A percentile compares a stretch with the other conserved stretches of the same genome.
Evolutionary conservation across 2,329 filamentous ascomycete genomes (phyloP).

Genomic region (Xylariales sp.): DNA sequence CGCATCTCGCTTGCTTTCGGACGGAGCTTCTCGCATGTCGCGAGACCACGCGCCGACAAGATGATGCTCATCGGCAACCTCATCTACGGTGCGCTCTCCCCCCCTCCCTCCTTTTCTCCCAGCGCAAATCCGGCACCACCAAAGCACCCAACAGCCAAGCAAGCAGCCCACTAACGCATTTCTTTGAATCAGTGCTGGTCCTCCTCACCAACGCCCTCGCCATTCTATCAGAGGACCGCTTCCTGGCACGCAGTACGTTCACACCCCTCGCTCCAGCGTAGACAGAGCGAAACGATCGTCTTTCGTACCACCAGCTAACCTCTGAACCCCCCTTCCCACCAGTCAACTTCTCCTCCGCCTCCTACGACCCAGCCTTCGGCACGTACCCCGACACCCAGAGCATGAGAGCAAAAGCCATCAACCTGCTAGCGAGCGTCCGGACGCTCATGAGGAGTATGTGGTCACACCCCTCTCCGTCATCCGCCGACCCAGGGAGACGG

Average conservation of each 20-base stretch:
- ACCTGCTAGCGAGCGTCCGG: slow-evolving; percentile 88
- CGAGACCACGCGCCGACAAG: slow-evolving; percentile 48
- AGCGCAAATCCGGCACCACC: slow-evolving; percentile 19
- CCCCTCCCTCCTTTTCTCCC: slow-evolving; percentile 15
- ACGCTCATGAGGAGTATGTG: slow-evolving; percentile 91
- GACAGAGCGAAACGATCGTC: not conserved
- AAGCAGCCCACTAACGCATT: slow-evolving; percentile 32
- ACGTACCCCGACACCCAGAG: slow-evolving; percentile 74
- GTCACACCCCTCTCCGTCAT: not conserved
- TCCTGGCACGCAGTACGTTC: slow-evolving; percentile 82
- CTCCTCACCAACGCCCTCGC: slow-evolving; percentile 95
- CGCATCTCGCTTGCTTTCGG: slow-evolving; percentile 5
- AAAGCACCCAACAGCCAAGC: slow-evolving; percentile 22
- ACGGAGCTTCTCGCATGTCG: slow-evolving; percentile 27
- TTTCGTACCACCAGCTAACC: slow-evolving; percentile 28
- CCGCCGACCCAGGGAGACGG: too few species aligned
- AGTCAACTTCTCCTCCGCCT: slow-evolving; percentile 84
- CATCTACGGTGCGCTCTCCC: slow-evolving; percentile 70
- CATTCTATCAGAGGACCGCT: slow-evolving; percentile 93
- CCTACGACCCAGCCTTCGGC: slow-evolving; percentile 83
- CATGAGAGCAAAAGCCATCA: slow-evolving; percentile 87
- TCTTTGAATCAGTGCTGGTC: slow-evolving; percentile 71
- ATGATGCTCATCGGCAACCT: slow-evolving; percentile 80
- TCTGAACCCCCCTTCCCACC: slow-evolving; percentile 57
- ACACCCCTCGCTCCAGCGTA: not conserved